Percentiles rank a stretch among this genome's conserved stretches.
Conservation (phyloP, 306 rosid genomes). For the Echinosophora koreensis region DNA sequence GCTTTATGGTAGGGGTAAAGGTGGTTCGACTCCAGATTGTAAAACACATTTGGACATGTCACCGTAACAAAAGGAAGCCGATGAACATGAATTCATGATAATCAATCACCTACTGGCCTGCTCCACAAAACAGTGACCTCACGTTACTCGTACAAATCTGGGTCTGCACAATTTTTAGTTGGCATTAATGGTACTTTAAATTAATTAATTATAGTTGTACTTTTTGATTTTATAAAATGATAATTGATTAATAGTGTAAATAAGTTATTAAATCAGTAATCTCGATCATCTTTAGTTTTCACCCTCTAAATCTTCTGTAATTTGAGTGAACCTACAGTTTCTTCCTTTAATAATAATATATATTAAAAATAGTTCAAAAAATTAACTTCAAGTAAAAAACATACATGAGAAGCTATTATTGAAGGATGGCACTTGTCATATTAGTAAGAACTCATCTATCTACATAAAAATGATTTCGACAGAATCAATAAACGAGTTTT, state of each 20-base stretch:
- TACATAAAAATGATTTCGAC: not conserved
- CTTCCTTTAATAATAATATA: too few species aligned
- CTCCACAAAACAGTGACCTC: constrained; percentile 21
- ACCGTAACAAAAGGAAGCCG: not conserved
- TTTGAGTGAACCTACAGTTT: not conserved
- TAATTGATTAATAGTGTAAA: too few species aligned
- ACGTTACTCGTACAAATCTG: constrained; percentile 42
- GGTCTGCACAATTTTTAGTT: constrained; percentile 41
- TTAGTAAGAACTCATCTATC: not conserved
- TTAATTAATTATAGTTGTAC: too few species aligned
- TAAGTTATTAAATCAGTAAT: too few species aligned
- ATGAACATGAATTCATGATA: constrained; percentile 54
- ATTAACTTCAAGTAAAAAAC: not conserved
- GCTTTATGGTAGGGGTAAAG: constrained; percentile 28
- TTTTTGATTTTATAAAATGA: too few species aligned
- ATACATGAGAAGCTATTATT: too few species aligned
- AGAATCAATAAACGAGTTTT: too few species aligned
- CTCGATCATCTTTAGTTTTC: not conserved
- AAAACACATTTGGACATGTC: constrained; percentile 18
- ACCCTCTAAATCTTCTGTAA: not conserved
- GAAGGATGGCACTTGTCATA: not conserved
- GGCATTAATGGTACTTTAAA: too few species aligned
- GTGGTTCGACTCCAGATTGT: not conserved
- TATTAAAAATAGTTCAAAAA: too few species aligned
- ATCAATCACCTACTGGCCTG: constrained; percentile 37